Conservation (phyloP, 306 rosid species). For the Cucumis melo region DNA sequence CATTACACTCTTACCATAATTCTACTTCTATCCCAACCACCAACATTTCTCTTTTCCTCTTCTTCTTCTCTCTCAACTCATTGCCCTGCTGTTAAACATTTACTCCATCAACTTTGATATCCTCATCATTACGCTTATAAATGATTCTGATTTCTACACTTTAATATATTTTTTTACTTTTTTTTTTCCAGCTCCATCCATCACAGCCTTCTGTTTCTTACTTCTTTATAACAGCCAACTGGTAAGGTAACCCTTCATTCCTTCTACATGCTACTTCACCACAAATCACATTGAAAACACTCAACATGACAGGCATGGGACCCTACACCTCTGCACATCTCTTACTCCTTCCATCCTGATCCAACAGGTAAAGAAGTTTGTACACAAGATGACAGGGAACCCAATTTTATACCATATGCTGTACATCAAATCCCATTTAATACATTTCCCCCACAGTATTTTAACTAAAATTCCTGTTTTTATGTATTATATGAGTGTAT, state of each 20-base stretch:
- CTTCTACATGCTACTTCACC: too few species aligned
- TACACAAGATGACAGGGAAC: background rate
- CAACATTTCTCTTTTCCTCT: background rate
- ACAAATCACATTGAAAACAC: background rate
- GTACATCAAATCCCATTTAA: background rate
- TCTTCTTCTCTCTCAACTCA: background rate
- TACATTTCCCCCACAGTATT: background rate
- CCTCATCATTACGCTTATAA: background rate
- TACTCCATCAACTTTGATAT: background rate
- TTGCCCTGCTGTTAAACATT: background rate
- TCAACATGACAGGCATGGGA: background rate
- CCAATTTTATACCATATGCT: background rate
- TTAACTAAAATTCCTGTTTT: background rate
- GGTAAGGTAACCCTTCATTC: too few species aligned
- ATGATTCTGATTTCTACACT: background rate
- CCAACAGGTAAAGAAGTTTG: background rate
- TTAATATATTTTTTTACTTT: background rate
- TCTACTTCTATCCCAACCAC: background rate
- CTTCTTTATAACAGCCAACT: too few species aligned
- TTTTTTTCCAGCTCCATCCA: too few species aligned
- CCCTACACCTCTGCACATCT: background rate
- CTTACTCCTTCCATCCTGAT: background rate
- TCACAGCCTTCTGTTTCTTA: too few species aligned
- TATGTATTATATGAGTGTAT: background rate
- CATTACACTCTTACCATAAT: background rate